Base-by-base conservation (phyloP, 2,329 filamentous ascomycete genomes). In the Epichloe scottii region DNA sequence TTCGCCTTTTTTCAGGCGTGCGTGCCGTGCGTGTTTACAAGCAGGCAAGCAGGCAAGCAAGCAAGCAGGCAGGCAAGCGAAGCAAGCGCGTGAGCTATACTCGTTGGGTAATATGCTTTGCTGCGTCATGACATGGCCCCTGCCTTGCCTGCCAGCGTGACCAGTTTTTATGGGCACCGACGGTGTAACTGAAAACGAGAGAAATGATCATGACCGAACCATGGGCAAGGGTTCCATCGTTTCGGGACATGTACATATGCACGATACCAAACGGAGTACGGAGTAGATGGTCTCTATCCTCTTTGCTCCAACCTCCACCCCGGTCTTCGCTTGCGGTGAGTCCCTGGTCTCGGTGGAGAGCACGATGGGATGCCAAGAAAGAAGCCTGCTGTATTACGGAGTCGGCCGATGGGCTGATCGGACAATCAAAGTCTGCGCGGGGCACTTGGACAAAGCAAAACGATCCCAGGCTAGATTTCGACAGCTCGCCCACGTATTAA, bases 111-210 rank as follows among this genome's bases (percentile, higher is more conserved):
- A 37, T 37, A 39, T 17, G 26, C 40, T 26, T 35, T 39, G 47
- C 41, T 48, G 52, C 46, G 49, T 49, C 52, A 41, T 49, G 37
- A 51, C 49, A 53, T 42, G 42, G 46, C 30, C 45, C 52, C 43
- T 51, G 52, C 40, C 37, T 40, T 40, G 45, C 34, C 38, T 37
- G n/a, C 21, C 30, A 42, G 33, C 15, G 4, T 49, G 42, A 49
- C 48, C 52, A 49, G 42, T 44, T 19, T 23, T 46, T 47, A 48
- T 42, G 49, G 52, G 44, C 51, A 49, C 46, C 21, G 23, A 35
- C 42, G 48, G n/a, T 33, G 17, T 23, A 46, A 17, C 41, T 30
- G 26, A 30, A 30, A 10, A 30, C 40, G 15, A 48, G 41, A 49
- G 33, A 34, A 34, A 38, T 35, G 39, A 46, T 23, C n/a, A 42